Evolutionary conservation across 1,284 basidiomycete species (phyloP).

Genomic region (Moesziomyces parantarcticus): DNA sequence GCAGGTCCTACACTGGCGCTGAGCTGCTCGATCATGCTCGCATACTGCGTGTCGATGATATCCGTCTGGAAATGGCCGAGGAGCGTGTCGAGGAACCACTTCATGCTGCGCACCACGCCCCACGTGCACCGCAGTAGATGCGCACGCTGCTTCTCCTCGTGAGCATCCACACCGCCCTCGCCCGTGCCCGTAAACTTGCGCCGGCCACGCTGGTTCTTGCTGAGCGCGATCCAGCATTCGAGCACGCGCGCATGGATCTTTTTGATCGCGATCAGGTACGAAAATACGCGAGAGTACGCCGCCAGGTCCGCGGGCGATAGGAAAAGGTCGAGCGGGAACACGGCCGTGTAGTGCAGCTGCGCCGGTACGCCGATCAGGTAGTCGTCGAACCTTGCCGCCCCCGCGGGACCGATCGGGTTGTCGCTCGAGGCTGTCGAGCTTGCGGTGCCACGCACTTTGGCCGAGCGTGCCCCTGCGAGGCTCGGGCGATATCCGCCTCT

Average conservation of each 20-base stretch:
- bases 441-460: slow-evolving; percentile 29
- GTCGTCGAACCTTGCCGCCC: slow-evolving; percentile 48
- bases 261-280: slow-evolving; percentile 83
- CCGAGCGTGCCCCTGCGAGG: slow-evolving; percentile 21
- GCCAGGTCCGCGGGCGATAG: slow-evolving; percentile 79
- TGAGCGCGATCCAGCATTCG: slow-evolving; percentile 82
- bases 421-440: slow-evolving; percentile 2
- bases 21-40: slow-evolving; percentile 75
- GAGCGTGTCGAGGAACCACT: slow-evolving; percentile 84
- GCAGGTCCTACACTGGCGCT: slow-evolving; percentile 5
- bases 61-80: slow-evolving; percentile 80
- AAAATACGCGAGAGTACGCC: slow-evolving; percentile 80
- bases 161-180: slow-evolving; percentile 79
- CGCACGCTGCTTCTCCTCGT: slow-evolving; percentile 72
- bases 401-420: background rate
- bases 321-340: slow-evolving; percentile 89
- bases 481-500: slow-evolving; percentile 40
- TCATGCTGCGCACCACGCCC: slow-evolving; percentile 85
- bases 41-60: slow-evolving; percentile 85
- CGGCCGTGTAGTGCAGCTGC: slow-evolving; percentile 49
- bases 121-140: slow-evolving; percentile 81
- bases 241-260: slow-evolving; percentile 83
- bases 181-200: slow-evolving; percentile 84
- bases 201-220: slow-evolving; percentile 81
- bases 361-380: slow-evolving; percentile 45